phyloP scores from a whole-genome alignment of 768 basidiomycete species.

The Termitomyces sp. region DNA sequence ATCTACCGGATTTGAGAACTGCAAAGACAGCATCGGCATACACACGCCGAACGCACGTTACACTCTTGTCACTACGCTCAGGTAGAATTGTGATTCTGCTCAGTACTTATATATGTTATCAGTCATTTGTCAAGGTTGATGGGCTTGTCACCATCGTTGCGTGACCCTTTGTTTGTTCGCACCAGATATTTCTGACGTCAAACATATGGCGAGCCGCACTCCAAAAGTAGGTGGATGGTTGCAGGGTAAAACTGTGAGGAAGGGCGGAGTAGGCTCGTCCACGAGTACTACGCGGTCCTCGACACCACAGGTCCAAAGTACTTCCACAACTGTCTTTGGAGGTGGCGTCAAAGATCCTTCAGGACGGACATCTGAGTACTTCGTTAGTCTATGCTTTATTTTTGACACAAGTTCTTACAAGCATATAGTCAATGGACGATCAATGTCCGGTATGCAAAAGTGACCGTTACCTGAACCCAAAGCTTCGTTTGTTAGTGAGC shows the following conservation, averaged over 20 bases:
- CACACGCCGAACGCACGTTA: background rate
- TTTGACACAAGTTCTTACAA: background rate
- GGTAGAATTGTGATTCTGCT: background rate
- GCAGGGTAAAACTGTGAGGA: constrained; percentile 71
- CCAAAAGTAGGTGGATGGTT: constrained; percentile 49
- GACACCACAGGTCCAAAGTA: constrained; percentile 64
- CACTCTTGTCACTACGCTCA: background rate
- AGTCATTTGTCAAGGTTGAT: background rate
- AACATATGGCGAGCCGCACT: constrained; percentile 23
- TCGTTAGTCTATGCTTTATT: constrained; percentile 39
- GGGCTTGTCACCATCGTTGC: constrained; percentile 1
- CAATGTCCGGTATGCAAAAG: constrained; percentile 97
- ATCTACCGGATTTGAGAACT: too few relatives aligned
- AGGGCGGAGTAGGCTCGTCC: constrained; percentile 41
- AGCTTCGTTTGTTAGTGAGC: constrained; percentile 88
- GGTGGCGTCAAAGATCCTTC: constrained; percentile 86
- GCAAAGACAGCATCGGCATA: constrained; percentile 1
- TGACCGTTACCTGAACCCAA: constrained; percentile 93
- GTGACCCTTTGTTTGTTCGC: background rate
- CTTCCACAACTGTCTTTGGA: constrained; percentile 69
- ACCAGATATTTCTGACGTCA: background rate
- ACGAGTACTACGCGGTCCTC: constrained; percentile 51
- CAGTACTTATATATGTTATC: too few relatives aligned
- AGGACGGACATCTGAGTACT: constrained; percentile 77
- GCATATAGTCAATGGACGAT: constrained; percentile 75